These are phyloP conservation scores for Asclepias syriaca DNA, from an alignment of 257 asterid species.

Conservation along the genomic window DNA sequence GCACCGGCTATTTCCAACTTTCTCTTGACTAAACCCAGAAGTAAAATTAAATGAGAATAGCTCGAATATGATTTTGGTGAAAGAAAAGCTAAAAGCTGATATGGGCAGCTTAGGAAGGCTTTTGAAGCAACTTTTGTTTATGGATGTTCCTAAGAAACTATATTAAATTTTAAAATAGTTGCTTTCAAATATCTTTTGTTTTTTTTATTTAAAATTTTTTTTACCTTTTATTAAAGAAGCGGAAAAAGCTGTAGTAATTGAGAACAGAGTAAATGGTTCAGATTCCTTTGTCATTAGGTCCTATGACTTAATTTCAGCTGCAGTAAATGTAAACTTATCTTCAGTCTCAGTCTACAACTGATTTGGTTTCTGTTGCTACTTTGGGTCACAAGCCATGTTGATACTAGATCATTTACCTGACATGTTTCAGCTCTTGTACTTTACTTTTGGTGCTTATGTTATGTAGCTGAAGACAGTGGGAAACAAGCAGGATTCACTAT, in stretches of 20 bases:
- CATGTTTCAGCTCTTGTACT: not conserved
- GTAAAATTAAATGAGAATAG: not conserved
- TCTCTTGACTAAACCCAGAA: not conserved
- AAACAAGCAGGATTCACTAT: not conserved
- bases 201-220: too few relatives aligned
- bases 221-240: not conserved
- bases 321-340: not conserved
- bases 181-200: too few relatives aligned
- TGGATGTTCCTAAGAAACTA: too few relatives aligned
- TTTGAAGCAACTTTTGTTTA: too few relatives aligned
- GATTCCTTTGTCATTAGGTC: constrained; percentile 2
- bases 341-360: not conserved
- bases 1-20: not conserved
- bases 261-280: not conserved
- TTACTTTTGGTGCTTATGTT: not conserved
- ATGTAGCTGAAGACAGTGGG: not conserved
- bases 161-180: too few relatives aligned
- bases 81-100: not conserved
- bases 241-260: not conserved
- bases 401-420: not conserved
- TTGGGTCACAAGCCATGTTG: not conserved
- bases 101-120: not conserved
- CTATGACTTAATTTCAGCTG: not conserved
- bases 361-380: not conserved
- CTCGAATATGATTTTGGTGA: not conserved